Evolutionary conservation across 495 filamentous ascomycete genomes (phyloP).

Genomic region (Penicillium angulare): DNA sequence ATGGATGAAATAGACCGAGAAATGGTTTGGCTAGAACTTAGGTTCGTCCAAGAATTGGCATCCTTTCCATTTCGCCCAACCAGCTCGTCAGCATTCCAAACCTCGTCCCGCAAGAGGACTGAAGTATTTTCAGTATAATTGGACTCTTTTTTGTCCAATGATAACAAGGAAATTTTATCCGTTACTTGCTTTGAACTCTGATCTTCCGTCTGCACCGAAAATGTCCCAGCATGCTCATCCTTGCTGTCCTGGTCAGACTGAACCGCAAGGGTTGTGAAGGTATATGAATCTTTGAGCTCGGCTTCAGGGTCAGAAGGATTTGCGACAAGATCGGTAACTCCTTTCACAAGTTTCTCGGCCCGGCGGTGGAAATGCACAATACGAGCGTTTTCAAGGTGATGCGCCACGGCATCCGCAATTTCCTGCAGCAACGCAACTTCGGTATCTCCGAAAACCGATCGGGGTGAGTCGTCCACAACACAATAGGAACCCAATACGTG

Average conservation of each 20-base stretch:
- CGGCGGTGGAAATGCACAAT: constrained; percentile 27
- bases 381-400: constrained; percentile 33
- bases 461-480: constrained; percentile 55
- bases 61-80: too few species aligned
- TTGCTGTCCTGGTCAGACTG: too few species aligned
- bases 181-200: too few species aligned
- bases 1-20: constrained; percentile 23
- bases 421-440: constrained; percentile 32
- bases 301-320: constrained; percentile 24
- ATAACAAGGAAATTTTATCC: too few species aligned
- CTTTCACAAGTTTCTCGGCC: constrained; percentile 28
- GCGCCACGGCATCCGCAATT: constrained; percentile 28
- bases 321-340: constrained; percentile 32
- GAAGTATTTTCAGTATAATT: too few species aligned
- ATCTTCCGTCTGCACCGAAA: too few species aligned
- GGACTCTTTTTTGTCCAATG: too few species aligned
- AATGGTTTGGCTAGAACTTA: not conserved
- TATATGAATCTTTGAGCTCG: too few species aligned
- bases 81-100: too few species aligned
- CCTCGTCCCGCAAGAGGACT: too few species aligned
- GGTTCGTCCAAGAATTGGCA: too few species aligned
- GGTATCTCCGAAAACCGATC: constrained; percentile 27
- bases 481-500: constrained; percentile 62
- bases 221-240: too few species aligned
- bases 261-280: constrained; percentile 22